These are phyloP conservation scores for Pseudocercospora pini-densiflorae DNA, from an alignment of 2,329 filamentous ascomycete species.

Conservation along the genomic window DNA sequence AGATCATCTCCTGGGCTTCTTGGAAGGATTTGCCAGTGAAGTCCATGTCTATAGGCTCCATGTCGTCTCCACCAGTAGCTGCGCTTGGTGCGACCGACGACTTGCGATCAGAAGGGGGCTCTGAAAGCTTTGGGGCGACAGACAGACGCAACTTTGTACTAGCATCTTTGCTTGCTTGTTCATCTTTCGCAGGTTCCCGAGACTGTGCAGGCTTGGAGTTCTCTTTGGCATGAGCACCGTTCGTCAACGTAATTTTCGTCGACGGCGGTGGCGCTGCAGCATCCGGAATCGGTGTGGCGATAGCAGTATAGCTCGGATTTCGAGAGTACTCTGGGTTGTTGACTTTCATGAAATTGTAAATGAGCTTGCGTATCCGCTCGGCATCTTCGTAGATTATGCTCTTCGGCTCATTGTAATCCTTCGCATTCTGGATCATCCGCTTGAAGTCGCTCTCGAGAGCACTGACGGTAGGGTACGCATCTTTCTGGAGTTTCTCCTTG, in stretches of 20 bases:
- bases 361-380: slow-evolving; percentile 81
- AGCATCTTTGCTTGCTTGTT: slow-evolving; percentile 27
- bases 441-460: slow-evolving; percentile 84
- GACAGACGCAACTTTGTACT: slow-evolving; percentile 28
- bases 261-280: background rate
- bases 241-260: slow-evolving; percentile 36
- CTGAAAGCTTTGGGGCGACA: slow-evolving; percentile 30
- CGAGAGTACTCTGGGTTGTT: slow-evolving; percentile 81
- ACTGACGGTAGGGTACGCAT: slow-evolving; percentile 72
- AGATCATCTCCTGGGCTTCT: slow-evolving; percentile 82
- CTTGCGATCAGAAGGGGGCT: slow-evolving; percentile 37
- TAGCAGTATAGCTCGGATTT: slow-evolving; percentile 68
- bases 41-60: slow-evolving; percentile 40
- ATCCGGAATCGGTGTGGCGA: slow-evolving; percentile 73
- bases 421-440: slow-evolving; percentile 85
- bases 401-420: slow-evolving; percentile 77
- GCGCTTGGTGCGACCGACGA: slow-evolving; percentile 38
- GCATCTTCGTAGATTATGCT: slow-evolving; percentile 80
- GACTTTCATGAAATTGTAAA: slow-evolving; percentile 86
- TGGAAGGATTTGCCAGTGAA: slow-evolving; percentile 80
- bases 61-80: slow-evolving; percentile 27
- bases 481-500: slow-evolving; percentile 71
- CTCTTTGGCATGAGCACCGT: slow-evolving; percentile 20
- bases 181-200: slow-evolving; percentile 29
- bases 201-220: slow-evolving; percentile 22